Evolutionary conservation across 2,329 filamentous ascomycete genomes (phyloP), one percentile per base, ranked within the genome.

Genomic region (Claviceps digitariae): DNA sequence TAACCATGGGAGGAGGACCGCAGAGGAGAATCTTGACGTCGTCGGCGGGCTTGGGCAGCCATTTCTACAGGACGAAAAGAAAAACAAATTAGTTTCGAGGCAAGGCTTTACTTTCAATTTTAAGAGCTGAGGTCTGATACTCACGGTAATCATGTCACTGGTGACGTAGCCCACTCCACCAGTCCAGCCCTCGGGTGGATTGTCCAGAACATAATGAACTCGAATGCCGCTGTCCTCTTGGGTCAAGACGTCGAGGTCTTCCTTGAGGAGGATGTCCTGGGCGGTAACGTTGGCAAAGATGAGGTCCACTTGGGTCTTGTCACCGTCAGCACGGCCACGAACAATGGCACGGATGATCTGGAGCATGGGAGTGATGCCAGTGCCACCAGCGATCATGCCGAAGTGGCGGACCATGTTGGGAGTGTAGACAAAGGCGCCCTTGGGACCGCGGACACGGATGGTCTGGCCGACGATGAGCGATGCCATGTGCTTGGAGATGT

Each of bases 331-430:
- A 61, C 89, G 82, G 64, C 88, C 88, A 61, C 88, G 82, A 63
- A 90, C 81, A 62, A 97, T 90, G 55, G 91, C 93, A 64, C 90
- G 86, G 67, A 95, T 83, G 63, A 98, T 83, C 75, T 98, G 93
- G 58, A 97, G 80, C 93, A 98, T 98, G 56, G 93, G 93, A 10
- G 93, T 97, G 69, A 98, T 97, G 62, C 93, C 93, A 36, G 93
- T 97, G 59, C 93, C 93, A 61, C 93, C 93, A 58, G 93, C 90
- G 66, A 98, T 88, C 93, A 98, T 98, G 66, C 90, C 93, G 61
- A 98, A 95, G 72, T 87, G 87, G 59, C 87, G 84, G 62, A 91
- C 88, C 87, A 98, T 91, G 77, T 96, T 96, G 62, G 91, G 90
- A 20, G 85, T 88, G 75, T 98, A 98, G 58, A 95, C 87, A 78